phyloP scores from a whole-genome alignment of 139 green algal genomes.

The Chlamydomonas incerta region DNA sequence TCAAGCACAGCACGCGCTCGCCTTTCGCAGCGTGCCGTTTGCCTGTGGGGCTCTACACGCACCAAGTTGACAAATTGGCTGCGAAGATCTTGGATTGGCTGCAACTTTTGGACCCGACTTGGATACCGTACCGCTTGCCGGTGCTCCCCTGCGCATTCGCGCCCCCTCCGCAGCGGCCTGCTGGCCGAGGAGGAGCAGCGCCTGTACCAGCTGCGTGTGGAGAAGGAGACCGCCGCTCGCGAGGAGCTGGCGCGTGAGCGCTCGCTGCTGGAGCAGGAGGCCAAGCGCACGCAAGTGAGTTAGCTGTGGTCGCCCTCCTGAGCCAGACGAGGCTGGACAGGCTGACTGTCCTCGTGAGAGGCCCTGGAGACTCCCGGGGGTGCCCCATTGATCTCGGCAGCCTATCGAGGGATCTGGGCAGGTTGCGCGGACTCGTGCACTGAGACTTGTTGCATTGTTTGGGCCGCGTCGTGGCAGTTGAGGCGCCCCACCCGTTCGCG shows the following conservation, averaged over 20 bases:
- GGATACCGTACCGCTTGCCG: too few relatives aligned
- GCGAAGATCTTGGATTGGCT: neutral
- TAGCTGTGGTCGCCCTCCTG: too few relatives aligned
- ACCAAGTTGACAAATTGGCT: neutral
- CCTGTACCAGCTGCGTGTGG: slow-evolving; percentile 71
- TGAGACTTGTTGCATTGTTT: too few relatives aligned
- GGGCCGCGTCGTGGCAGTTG: too few relatives aligned
- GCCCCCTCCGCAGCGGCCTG: slow-evolving; percentile 54
- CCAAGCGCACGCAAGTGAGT: slow-evolving; percentile 49
- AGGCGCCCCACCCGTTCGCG: too few relatives aligned
- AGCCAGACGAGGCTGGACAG: too few relatives aligned
- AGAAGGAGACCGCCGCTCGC: slow-evolving; percentile 72
- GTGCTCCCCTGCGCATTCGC: neutral
- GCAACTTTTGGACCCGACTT: too few relatives aligned
- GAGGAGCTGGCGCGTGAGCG: slow-evolving; percentile 47
- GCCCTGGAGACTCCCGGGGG: too few relatives aligned
- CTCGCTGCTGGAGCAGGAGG: slow-evolving; percentile 65
- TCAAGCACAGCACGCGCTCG: neutral
- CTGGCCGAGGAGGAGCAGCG: slow-evolving; percentile 83
- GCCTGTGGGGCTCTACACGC: neutral
- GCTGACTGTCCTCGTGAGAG: too few relatives aligned
- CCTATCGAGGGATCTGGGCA: too few relatives aligned
- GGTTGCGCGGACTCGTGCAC: too few relatives aligned
- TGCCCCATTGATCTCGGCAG: too few relatives aligned
- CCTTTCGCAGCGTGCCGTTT: neutral